phyloP scores from a whole-genome alignment of 371 early-diverging fungal genomes.

The Mortierella sp. region DNA sequence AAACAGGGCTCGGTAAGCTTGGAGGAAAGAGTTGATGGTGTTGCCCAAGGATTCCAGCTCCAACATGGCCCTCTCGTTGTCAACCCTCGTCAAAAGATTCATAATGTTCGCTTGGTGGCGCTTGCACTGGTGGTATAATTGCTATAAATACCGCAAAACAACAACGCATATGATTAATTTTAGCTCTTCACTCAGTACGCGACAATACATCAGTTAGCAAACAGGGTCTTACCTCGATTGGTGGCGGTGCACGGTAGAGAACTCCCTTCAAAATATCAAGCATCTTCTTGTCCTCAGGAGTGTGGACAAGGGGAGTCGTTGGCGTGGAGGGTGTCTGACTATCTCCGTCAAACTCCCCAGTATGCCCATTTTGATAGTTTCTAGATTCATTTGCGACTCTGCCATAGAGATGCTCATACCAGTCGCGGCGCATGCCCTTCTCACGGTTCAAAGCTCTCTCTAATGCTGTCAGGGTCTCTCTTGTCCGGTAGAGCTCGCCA shows the following conservation, averaged over 20 bases:
- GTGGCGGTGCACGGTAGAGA: constrained; percentile 29
- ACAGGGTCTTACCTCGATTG: constrained; percentile 28
- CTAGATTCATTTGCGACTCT: not conserved
- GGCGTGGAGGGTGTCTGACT: not conserved
- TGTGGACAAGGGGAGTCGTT: constrained; percentile 13
- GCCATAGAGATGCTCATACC: constrained; percentile 33
- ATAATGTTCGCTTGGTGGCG: constrained; percentile 37
- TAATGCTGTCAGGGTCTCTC: constrained; percentile 31
- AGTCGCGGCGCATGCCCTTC: constrained; percentile 34
- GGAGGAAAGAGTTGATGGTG: constrained; percentile 19
- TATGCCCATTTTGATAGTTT: not conserved
- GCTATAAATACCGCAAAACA: constrained; percentile 1
- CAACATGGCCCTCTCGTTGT: constrained; percentile 42
- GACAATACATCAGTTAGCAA: not conserved
- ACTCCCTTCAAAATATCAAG: constrained; percentile 27
- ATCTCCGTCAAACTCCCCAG: constrained; percentile 6
- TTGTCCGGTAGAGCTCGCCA: constrained; percentile 41
- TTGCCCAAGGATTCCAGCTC: constrained; percentile 35
- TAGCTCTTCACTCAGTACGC: not conserved
- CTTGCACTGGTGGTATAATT: constrained; percentile 44
- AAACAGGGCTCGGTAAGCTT: constrained; percentile 36
- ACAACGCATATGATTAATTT: not conserved
- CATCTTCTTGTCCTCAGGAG: constrained; percentile 29
- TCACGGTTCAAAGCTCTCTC: constrained; percentile 41
- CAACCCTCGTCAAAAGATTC: constrained; percentile 20